Evolutionary conservation across 768 basidiomycete species (phyloP).

Genomic region (Ramaria rubella): DNA sequence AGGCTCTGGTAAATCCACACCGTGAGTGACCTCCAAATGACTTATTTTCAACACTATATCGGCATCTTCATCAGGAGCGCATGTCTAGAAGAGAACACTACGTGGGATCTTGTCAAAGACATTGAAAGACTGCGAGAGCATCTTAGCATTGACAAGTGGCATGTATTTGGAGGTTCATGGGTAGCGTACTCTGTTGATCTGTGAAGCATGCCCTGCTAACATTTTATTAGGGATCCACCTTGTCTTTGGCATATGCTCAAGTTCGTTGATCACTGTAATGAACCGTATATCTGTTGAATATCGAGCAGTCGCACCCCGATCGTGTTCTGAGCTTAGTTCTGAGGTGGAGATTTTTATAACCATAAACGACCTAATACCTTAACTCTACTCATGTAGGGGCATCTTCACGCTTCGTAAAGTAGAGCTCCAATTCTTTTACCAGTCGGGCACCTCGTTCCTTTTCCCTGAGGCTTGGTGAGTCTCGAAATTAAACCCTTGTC

Average conservation of each 20-base stretch:
- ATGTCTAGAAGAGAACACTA: constrained; percentile 80
- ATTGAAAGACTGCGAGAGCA: constrained; percentile 76
- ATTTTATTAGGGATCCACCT: constrained; percentile 64
- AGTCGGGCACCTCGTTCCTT: constrained; percentile 72
- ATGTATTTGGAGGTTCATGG: constrained; percentile 95
- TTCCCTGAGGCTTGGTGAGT: constrained; percentile 84
- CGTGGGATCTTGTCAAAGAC: constrained; percentile 89
- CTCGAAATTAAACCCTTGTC: neutral
- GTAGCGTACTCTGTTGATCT: constrained; percentile 30
- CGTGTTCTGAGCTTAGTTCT: constrained; percentile 74
- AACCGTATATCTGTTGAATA: neutral
- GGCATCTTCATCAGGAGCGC: constrained; percentile 45
- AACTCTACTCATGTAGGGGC: constrained; percentile 41
- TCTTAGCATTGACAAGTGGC: constrained; percentile 78
- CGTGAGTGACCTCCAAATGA: constrained; percentile 39
- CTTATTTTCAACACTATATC: neutral
- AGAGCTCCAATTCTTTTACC: constrained; percentile 90
- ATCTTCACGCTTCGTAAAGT: constrained; percentile 81
- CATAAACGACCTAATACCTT: neutral
- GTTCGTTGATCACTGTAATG: constrained; percentile 27
- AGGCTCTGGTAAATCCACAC: constrained; percentile 80
- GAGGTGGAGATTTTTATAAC: constrained; percentile 37
- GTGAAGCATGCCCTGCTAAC: neutral
- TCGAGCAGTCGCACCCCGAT: constrained; percentile 63
- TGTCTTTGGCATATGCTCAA: constrained; percentile 82